phyloP scores from a whole-genome alignment of 1,284 basidiomycete species.

The Ganoderma resinaceum region DNA sequence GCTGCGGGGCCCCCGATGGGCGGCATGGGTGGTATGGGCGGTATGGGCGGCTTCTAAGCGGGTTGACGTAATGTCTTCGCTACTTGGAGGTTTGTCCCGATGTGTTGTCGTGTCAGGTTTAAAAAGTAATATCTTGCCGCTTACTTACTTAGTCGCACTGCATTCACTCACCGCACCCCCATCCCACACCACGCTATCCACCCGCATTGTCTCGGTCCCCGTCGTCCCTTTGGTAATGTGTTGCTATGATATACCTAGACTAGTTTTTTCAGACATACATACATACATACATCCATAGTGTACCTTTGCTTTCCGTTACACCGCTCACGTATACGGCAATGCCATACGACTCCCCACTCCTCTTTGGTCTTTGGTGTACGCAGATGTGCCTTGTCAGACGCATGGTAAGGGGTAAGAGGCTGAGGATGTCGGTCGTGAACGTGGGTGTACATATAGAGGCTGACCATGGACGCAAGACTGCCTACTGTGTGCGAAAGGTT shows the following conservation, averaged over 20 bases:
- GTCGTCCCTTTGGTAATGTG: not conserved
- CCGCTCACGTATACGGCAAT: not conserved
- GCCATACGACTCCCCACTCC: not conserved
- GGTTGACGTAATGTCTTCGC: not conserved
- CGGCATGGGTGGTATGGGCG: conserved; percentile 71
- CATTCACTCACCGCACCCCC: not conserved
- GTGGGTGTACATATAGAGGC: too few relatives aligned
- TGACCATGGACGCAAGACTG: too few relatives aligned
- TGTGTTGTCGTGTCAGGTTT: not conserved
- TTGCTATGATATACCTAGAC: conserved; percentile 17
- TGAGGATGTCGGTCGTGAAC: too few relatives aligned
- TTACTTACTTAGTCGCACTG: conserved; percentile 1
- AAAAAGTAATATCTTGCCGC: conserved; percentile 16
- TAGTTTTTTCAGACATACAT: conserved; percentile 7
- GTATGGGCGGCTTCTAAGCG: conserved; percentile 47
- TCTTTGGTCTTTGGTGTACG: not conserved
- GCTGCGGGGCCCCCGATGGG: conserved; percentile 59
- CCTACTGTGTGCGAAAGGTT: too few relatives aligned
- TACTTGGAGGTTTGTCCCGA: not conserved
- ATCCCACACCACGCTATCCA: not conserved
- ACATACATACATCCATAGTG: not conserved
- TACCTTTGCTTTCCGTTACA: not conserved
- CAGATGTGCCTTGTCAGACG: not conserved
- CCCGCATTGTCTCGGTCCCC: conserved; percentile 4
- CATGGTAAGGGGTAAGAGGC: too few relatives aligned